Evolutionary conservation across 2,329 filamentous ascomycete species (phyloP), one percentile per base, ranked within the genome.

Genomic region (Exophiala calicioides): DNA sequence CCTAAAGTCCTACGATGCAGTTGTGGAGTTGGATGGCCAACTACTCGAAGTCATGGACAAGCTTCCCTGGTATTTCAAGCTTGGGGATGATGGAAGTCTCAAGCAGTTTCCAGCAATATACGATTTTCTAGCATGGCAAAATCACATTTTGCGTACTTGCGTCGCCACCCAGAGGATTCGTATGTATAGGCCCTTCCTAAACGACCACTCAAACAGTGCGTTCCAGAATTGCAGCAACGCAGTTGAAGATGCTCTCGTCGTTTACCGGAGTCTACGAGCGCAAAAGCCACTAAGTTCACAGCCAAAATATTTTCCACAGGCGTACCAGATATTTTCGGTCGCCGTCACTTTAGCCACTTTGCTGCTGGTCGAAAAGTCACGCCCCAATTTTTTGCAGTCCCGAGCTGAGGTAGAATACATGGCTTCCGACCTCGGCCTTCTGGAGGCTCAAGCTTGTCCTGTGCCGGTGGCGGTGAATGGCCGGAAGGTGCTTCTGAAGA

Each of bases 111-210:
- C 44, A 6, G 38, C 47, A 13, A 39, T 45, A 12, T 54, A 58
- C 23, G 56, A 61, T 7, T 47, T 43, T 16, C 58, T 62, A 13
- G 12, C 42, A 10, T 61, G 58, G 58, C 59, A 62, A 45, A 52
- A 58, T 33, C 56, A 58, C 32, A 48, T 60, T 30, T 37, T 61
- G 16, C 59, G 60, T 21, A 60, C 55, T 5, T 56, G 53, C 33
- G 58, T 61, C 31, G 60, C 56, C 43, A 56, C 59, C 39, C 58
- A 60, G 33, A 58, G 59, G 5, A 60, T 62, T 34, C 58, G 59
- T 3, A 57, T 60, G 47, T 57, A 60, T 24, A 46, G 58, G 13
- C 54, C 57, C 2, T 62, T 62, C 33, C 55, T 62, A 4, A 29
- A 13, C 24, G 42, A 45, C 4, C 13, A 15, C 3, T 19, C 3